phyloP scores from a whole-genome alignment of 2,329 filamentous ascomycete species.

The Cordyceps farinosa region DNA sequence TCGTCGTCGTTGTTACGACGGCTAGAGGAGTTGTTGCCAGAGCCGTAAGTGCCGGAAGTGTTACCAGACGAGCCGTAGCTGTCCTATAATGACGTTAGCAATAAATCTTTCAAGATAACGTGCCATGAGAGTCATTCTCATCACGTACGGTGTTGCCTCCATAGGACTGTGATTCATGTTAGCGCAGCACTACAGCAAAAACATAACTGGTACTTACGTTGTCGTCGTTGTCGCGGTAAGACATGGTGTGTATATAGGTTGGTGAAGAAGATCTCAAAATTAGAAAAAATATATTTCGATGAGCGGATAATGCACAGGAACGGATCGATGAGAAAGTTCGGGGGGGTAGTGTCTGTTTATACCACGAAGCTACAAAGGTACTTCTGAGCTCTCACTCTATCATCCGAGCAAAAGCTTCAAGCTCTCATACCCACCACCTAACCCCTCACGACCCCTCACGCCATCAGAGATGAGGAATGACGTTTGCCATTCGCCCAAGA shows the following conservation, averaged over 20 bases:
- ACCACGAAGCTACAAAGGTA: slow-evolving; percentile 16
- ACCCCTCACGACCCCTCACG: slow-evolving; percentile 12
- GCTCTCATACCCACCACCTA: neutral
- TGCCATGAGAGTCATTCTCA: neutral
- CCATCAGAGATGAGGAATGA: slow-evolving; percentile 14
- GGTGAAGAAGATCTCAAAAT: neutral
- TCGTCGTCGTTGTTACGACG: slow-evolving; percentile 19
- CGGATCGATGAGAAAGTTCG: neutral
- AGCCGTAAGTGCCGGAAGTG: slow-evolving; percentile 19
- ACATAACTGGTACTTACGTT: slow-evolving; percentile 26
- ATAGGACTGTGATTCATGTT: slow-evolving; percentile 26
- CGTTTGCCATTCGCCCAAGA: slow-evolving; percentile 5
- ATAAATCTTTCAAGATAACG: neutral
- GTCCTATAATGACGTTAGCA: neutral
- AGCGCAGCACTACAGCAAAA: neutral
- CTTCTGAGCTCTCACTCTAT: slow-evolving; percentile 1
- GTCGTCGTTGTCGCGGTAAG: slow-evolving; percentile 42
- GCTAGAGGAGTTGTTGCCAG: slow-evolving; percentile 23
- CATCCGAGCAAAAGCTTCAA: slow-evolving; percentile 5
- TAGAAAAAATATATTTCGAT: neutral
- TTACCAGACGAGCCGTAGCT: slow-evolving; percentile 22
- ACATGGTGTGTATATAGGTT: slow-evolving; percentile 35
- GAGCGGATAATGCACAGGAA: neutral
- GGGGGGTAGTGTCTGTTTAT: slow-evolving; percentile 14
- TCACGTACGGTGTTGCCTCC: slow-evolving; percentile 28